Evolutionary conservation across 495 filamentous ascomycete species (phyloP), one percentile per base, ranked within the genome.

Genomic region (Friedmanniomyces simplex): DNA sequence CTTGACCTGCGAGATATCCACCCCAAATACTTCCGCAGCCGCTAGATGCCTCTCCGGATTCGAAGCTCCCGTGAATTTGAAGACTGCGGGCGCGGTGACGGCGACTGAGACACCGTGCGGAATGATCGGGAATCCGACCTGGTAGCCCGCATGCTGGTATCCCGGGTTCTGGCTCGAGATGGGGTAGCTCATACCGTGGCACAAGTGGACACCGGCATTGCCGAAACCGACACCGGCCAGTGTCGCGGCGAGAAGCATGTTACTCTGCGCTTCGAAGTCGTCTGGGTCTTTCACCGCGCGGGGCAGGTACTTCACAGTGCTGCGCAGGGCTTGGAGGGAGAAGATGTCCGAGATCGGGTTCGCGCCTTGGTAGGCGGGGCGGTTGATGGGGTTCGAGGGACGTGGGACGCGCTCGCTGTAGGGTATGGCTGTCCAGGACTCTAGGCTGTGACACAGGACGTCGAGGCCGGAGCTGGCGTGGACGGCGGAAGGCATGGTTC

Each of bases 291-390:
- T 80, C 11, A 89, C 85, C 1, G 89, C 83, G 47, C 91, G 81
- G 0, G 89, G 93, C 0, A 98, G 83, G 68, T 96, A 97, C 67
- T 95, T 89, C 41, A 95, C 79, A 0, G 88, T 91, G 68, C 77
- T 76, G 34, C 81, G 75, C 1, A 98, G 79, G 1, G 91, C 88
- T 54, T 84, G 82, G 14, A 97, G 77, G 24, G 85, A 89, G 74
- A 98, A 98, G 56, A 98, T 88, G 66, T 98, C 93, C 21, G 86
- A 91, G 49, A 98, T 97, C 2, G 93, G 93, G 69, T 98, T 98
- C 7, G 93, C 90, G 42, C 93, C 93, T 66, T 98, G 93, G 66
- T 98, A 98, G 1, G 93, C 89, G 0, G 93, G 93, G 2, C 93
- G 77, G 50, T 91, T 78, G 62, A 97, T 87, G 0, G 93, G 93